Conservation (phyloP, 2,329 filamentous ascomycete genomes). For the Penicillium paneum region DNA sequence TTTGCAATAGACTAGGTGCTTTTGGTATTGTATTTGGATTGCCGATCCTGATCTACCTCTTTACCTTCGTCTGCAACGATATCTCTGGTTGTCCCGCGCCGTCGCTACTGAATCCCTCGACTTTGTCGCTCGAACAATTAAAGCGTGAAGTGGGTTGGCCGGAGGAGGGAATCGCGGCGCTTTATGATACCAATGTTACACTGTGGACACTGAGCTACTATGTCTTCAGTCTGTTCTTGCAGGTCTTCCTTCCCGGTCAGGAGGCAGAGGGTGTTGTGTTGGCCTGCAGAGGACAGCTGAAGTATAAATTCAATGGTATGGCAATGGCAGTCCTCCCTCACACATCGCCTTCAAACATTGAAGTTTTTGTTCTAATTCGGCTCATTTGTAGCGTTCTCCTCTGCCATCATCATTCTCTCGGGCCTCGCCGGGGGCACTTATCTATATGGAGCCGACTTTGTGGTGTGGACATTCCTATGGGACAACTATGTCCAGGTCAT, state of each 20-base stretch:
- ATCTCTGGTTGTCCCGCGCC: slow-evolving; percentile 86
- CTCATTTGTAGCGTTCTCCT: slow-evolving; percentile 61
- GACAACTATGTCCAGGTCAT: slow-evolving; percentile 86
- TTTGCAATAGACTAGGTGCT: slow-evolving; percentile 63
- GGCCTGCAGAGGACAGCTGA: slow-evolving; percentile 67
- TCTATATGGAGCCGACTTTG: slow-evolving; percentile 74
- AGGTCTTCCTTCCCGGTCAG: slow-evolving; percentile 71
- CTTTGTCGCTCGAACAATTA: slow-evolving; percentile 66
- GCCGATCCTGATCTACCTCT: slow-evolving; percentile 72
- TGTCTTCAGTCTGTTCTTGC: slow-evolving; percentile 68
- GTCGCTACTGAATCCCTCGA: slow-evolving; percentile 69
- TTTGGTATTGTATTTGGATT: slow-evolving; percentile 75
- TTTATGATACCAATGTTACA: slow-evolving; percentile 67
- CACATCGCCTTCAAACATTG: neutral
- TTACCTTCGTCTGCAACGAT: slow-evolving; percentile 88
- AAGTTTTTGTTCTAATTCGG: neutral
- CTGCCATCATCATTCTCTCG: slow-evolving; percentile 70
- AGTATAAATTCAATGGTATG: slow-evolving; percentile 77
- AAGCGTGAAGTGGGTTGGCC: slow-evolving; percentile 83
- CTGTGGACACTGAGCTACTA: slow-evolving; percentile 76
- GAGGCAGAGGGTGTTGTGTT: slow-evolving; percentile 69
- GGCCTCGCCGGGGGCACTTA: slow-evolving; percentile 70
- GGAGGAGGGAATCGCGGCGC: slow-evolving; percentile 62
- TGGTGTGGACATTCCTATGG: slow-evolving; percentile 88
- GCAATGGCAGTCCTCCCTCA: neutral